A percentile compares a stretch with the other conserved stretches of the same genome.
Conservation (phyloP, 2,329 filamentous ascomycete genomes). For the Verticillium dahliae region DNA sequence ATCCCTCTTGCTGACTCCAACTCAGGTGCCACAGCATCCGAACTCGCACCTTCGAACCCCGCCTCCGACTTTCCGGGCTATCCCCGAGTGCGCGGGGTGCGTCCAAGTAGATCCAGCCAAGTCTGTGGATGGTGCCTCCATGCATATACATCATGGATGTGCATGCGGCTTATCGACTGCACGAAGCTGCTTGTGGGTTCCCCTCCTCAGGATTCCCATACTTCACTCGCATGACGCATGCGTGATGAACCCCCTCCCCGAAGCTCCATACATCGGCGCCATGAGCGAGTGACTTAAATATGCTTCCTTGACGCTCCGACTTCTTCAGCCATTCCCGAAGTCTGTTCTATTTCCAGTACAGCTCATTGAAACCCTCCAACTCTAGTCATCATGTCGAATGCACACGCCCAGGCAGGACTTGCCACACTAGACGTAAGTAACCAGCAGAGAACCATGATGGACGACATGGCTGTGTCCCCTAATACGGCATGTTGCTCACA, state of each 20-base stretch:
- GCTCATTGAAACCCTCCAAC: neutral
- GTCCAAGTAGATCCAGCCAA: neutral
- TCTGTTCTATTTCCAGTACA: neutral
- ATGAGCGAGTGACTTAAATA: neutral
- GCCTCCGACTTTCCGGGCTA: neutral
- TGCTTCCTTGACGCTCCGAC: neutral
- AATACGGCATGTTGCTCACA: neutral
- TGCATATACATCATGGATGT: no score
- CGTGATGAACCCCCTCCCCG: neutral
- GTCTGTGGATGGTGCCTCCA: no score
- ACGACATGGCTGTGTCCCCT: neutral
- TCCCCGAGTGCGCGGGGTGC: neutral
- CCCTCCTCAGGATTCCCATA: neutral
- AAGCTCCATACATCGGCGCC: neutral
- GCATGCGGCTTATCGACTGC: neutral
- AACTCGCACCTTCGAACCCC: neutral
- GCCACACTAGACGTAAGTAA: constrained; percentile 2
- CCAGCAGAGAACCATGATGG: neutral
- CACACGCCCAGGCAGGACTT: neutral
- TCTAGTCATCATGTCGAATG: neutral
- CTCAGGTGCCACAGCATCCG: neutral
- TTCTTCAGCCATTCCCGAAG: neutral
- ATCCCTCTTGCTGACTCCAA: no score
- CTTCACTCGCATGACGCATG: neutral
- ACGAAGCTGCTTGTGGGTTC: neutral